These are phyloP conservation scores for Dendrocalamus latiflorus DNA, from an alignment of 202 grass and related monocot species.

Conservation along the genomic window DNA sequence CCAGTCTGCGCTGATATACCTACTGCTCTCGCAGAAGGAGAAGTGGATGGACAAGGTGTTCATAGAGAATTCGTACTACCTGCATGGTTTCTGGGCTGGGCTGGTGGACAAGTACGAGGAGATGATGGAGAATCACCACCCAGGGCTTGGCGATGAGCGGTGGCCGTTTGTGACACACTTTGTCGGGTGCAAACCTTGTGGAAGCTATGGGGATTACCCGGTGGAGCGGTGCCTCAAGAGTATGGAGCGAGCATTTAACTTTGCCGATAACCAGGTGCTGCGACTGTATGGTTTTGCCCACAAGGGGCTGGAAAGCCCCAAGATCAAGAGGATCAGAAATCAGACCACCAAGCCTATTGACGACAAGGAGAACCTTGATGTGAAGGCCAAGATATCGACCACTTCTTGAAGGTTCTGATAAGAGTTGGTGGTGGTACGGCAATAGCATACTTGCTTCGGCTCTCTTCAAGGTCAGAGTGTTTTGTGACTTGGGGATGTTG, in stretches of 20 bases:
- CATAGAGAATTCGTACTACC: conserved; percentile 85
- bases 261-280: conserved; percentile 92
- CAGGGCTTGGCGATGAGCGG: conserved; percentile 77
- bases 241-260: conserved; percentile 95
- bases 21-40: conserved; percentile 70
- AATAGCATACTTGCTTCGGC: conserved; percentile 31
- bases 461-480: conserved; percentile 41
- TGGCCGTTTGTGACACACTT: conserved; percentile 98
- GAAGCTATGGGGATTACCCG: conserved; percentile 92
- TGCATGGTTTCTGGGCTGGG: conserved; percentile 87
- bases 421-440: not conserved
- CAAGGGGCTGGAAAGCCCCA: conserved; percentile 61
- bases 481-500: conserved; percentile 37
- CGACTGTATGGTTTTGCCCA: conserved; percentile 78
- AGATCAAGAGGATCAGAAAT: conserved; percentile 71
- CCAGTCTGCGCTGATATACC: conserved; percentile 84
- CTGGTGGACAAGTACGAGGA: conserved; percentile 92
- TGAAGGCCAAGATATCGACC: conserved; percentile 51
- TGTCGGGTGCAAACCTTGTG: conserved; percentile 90
- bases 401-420: conserved; percentile 26
- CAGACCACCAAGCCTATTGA: conserved; percentile 65
- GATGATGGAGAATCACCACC: conserved; percentile 92
- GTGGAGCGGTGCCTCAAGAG: conserved; percentile 75
- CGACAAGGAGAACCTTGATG: conserved; percentile 61
- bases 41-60: conserved; percentile 77